Conservation (phyloP, 129 eudicot genomes). For the Pittosporum tobira region DNA sequence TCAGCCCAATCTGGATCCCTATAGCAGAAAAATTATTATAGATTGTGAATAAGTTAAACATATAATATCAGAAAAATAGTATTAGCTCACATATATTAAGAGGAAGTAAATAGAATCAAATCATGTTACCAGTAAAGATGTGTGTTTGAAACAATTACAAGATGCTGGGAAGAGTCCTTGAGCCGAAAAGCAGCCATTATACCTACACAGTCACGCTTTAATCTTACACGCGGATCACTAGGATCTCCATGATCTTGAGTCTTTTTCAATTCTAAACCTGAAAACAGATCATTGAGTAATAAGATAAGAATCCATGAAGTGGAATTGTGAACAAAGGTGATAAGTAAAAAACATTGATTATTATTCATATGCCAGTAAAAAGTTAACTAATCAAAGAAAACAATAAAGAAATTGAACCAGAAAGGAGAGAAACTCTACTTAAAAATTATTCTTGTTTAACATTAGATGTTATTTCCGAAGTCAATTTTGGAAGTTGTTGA, state of each 20-base stretch:
- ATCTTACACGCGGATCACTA: constrained; percentile 72
- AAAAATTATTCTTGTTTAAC: no score
- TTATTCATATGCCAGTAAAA: no score
- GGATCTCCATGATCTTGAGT: constrained; percentile 52
- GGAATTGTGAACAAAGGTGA: no score
- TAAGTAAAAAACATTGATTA: no score
- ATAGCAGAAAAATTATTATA: constrained; percentile 8
- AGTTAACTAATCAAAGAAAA: no score
- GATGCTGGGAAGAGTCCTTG: constrained; percentile 46
- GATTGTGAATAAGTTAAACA: not conserved
- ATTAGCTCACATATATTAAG: not conserved
- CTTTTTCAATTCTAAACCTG: constrained; percentile 29
- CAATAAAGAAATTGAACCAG: no score
- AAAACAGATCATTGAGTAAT: constrained; percentile 2
- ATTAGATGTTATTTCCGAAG: no score
- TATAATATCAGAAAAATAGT: not conserved
- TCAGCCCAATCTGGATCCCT: constrained; percentile 98
- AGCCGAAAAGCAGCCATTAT: constrained; percentile 82
- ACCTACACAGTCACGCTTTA: constrained; percentile 94
- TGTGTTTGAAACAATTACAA: constrained; percentile 75
- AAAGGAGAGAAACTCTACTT: no score
- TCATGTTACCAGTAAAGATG: constrained; percentile 66
- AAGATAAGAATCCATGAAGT: not conserved
- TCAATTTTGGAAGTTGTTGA: no score
- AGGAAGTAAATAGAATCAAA: not conserved